Evolutionary conservation across 2,329 filamentous ascomycete genomes (phyloP).

Genomic region (Monilinia laxa): DNA sequence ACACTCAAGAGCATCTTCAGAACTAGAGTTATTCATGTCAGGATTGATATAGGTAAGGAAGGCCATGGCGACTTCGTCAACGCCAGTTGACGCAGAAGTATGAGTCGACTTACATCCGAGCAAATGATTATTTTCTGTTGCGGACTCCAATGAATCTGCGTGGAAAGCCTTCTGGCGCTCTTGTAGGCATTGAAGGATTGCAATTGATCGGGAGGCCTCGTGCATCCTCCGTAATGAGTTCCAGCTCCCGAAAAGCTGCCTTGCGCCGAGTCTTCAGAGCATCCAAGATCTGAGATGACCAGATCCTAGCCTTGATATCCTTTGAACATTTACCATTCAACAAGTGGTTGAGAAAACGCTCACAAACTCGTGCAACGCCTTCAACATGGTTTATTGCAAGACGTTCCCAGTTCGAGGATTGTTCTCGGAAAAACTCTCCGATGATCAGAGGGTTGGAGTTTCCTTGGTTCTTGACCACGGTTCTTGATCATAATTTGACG

Average conservation of each 20-base stretch:
- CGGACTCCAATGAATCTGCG: slow-evolving; percentile 8
- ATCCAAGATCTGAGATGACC: slow-evolving; percentile 27
- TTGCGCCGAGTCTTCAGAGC: slow-evolving; percentile 27
- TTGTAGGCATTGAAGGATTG: slow-evolving; percentile 32
- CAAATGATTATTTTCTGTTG: too few species aligned
- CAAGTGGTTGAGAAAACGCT: slow-evolving; percentile 22
- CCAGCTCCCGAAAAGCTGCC: slow-evolving; percentile 36
- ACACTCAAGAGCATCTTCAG: slow-evolving; percentile 38
- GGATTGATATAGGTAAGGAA: slow-evolving; percentile 24
- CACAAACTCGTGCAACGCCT: slow-evolving; percentile 1
- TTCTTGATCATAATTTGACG: background rate
- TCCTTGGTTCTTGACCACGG: slow-evolving; percentile 11
- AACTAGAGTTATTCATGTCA: slow-evolving; percentile 38
- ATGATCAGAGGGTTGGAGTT: slow-evolving; percentile 26
- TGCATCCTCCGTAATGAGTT: slow-evolving; percentile 34
- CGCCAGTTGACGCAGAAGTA: slow-evolving; percentile 15
- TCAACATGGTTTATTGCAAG: slow-evolving; percentile 20
- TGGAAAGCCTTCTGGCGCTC: slow-evolving; percentile 22
- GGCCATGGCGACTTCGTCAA: slow-evolving; percentile 19
- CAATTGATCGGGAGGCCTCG: slow-evolving; percentile 41
- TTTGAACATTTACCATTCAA: slow-evolving; percentile 29
- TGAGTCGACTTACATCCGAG: too few species aligned
- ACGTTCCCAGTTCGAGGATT: slow-evolving; percentile 18
- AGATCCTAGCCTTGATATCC: slow-evolving; percentile 30
- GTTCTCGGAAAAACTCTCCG: slow-evolving; percentile 24